Base-by-base conservation (phyloP, 2,329 filamentous ascomycete species). In the Stemphylium vesicarium region DNA sequence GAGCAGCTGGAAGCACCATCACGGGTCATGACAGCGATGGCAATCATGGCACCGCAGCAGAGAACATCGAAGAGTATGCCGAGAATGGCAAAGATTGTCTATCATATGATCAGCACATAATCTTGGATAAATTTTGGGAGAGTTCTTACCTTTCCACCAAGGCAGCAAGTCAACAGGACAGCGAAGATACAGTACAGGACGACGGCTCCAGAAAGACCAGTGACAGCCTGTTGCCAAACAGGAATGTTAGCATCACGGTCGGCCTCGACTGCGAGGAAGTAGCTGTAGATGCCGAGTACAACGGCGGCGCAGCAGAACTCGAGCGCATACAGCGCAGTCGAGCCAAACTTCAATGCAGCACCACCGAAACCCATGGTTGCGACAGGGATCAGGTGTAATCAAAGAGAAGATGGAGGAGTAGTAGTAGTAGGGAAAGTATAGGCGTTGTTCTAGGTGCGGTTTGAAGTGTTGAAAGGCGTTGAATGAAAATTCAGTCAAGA, bases 1-100 rank as follows among this genome's bases (percentile, higher is more conserved):
- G 77, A 81, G 79, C 93, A 97, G 44, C 78, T 83, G 57, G 82
- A 76, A 0, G 85, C 85, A 33, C 92, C 92, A 51, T 84, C 77
- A 33, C 89, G 84, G 56, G 90, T 93, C 59, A 91, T 82, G 43
- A 88, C 80, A 0, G 92, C 91, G 56, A 97, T 85, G 70, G 92
- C 96, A 70, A 96, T 85, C 80, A 95, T 95, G 54, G 82, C 86
- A 36, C 84, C 91, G 47, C 86, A 78, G 75, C 96, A 96, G 67
- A 84, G 84, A 48, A 95, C 66, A 69, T 97, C 91, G 42, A 97
- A 80, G 20, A 93, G 57, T 59, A 96, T 85, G 60, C 85, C 90
- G 49, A 95, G 61, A 68, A 88, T 82, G 3, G 90, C 89, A 56
- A 92, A 88, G 74, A 94, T 81, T 4, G 52, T 58, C 63, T 59